These are phyloP conservation scores for Paramecium biaurelia DNA, from an alignment of 73 alveolate genomes.

Conservation along the genomic window DNA sequence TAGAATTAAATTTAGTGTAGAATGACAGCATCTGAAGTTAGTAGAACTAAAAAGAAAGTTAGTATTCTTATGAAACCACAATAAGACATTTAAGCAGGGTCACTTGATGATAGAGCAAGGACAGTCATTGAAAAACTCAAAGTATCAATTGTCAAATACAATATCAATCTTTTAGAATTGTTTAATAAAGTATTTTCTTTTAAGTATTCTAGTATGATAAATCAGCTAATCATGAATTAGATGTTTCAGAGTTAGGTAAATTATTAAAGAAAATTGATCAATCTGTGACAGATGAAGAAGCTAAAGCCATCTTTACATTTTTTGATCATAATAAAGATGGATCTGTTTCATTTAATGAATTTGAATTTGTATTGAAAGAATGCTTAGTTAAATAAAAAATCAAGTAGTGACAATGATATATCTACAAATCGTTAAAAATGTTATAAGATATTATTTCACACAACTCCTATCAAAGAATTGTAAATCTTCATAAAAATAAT, in stretches of 20 bases:
- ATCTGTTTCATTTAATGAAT: conserved; percentile 33
- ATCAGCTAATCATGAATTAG: conserved; percentile 46
- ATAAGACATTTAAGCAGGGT: neutral
- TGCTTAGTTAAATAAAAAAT: conserved; percentile 20
- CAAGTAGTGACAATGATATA: neutral
- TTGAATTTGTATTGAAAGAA: conserved; percentile 41
- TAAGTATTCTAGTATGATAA: neutral
- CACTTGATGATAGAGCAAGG: conserved; percentile 38
- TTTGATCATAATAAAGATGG: conserved; percentile 53
- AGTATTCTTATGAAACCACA: neutral
- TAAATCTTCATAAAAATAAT: neutral
- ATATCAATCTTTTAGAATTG: conserved; percentile 10
- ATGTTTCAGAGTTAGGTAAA: neutral
- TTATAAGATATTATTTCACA: neutral
- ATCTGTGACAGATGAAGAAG: conserved; percentile 36
- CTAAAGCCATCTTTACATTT: neutral
- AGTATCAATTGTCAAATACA: conserved; percentile 14
- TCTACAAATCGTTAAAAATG: neutral
- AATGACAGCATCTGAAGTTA: conserved; percentile 50
- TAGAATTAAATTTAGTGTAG: neutral
- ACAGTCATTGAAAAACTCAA: conserved; percentile 11
- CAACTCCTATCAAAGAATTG: conserved; percentile 11
- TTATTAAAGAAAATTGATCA: conserved; percentile 14
- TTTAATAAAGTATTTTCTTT: neutral
- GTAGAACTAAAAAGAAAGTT: conserved; percentile 36